Conservation (phyloP, 73 alveolate genomes). For the Paramecium bursaria region DNA sequence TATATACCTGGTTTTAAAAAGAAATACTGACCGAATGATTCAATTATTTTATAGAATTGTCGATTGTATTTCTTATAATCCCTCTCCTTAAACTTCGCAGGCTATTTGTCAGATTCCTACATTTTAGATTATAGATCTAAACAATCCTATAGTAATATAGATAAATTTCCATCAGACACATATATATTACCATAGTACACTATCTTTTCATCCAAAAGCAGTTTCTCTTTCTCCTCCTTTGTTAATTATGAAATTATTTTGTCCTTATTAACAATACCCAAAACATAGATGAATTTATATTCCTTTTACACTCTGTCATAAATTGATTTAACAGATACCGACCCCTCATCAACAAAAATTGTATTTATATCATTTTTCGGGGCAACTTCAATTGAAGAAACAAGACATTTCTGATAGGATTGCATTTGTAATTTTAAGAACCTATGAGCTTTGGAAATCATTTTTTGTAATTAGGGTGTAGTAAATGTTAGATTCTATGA, state of each 20-base stretch:
- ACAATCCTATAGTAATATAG: conserved; percentile 39
- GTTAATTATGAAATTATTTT: conserved; percentile 22
- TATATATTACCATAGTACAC: neutral
- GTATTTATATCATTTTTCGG: conserved; percentile 44
- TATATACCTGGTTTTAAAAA: conserved; percentile 29
- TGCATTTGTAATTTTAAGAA: conserved; percentile 39
- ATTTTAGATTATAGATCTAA: conserved; percentile 54
- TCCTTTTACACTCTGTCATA: conserved; percentile 54
- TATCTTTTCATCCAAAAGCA: conserved; percentile 35
- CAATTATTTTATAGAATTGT: conserved; percentile 57
- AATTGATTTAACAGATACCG: conserved; percentile 37
- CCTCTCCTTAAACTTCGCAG: conserved; percentile 57
- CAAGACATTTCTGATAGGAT: conserved; percentile 34
- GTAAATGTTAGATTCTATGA: conserved; percentile 31
- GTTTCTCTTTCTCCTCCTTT: conserved; percentile 47
- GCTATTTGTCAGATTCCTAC: conserved; percentile 60
- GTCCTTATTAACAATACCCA: conserved; percentile 52
- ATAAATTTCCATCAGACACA: conserved; percentile 48
- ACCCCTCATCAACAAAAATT: conserved; percentile 51
- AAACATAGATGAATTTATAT: conserved; percentile 49
- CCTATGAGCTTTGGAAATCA: conserved; percentile 45
- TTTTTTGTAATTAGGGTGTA: conserved; percentile 29
- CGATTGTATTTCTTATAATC: conserved; percentile 61
- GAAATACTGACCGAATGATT: conserved; percentile 61
- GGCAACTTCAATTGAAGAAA: conserved; percentile 40